Base-by-base conservation (phyloP, 352 stramenopile species). In the Pythium myriotylum region DNA sequence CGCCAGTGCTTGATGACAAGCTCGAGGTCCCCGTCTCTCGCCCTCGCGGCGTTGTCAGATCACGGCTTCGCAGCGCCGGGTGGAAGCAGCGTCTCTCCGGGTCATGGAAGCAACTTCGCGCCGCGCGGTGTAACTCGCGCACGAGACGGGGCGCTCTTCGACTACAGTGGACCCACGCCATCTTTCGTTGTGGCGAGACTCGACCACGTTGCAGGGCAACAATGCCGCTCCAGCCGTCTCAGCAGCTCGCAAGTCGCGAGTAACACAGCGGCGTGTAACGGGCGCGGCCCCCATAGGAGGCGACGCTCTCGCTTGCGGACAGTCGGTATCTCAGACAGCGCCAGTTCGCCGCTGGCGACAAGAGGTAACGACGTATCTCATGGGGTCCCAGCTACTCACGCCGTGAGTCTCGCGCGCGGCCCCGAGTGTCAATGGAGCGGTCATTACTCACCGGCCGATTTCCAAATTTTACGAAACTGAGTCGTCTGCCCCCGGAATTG, bases 1-100 rank as follows among this genome's bases (percentile, higher is more conserved):
- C 59, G 59, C 49, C 58, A 32, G 58, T 49, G 45, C 50, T 65
- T 65, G 58, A 54, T 65, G 58, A 65, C 58, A 35, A 10, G 29
- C 29, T 5, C 29, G 5, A 5, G 10, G 5, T 32, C 27, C 57
- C n/a, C 33, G 37, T 65, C 41, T 52, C 40, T 51, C 24, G 23
- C 24, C 26, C 39, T 59, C 40, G 42, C 53, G 10, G 19, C 8
- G 53, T 59, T 51, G 53, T 59, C 27, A 39, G 16, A 39, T 39
- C 29, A 57, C 42, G n/a, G 29, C 32, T 22, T 54, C 47, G 14
- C 26, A 40, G 17, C 42, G n/a, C n/a, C 10, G 19, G 19, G 22
- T 26, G 29, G 42, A 45, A 55, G 12, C 46, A n/a, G 24, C 46
- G 46, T 52, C 46, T 39, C 46, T 22, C 46, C 23, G 46, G 33